Evolutionary conservation across 768 basidiomycete genomes (phyloP).

Genomic region (Podaxis sp.): DNA sequence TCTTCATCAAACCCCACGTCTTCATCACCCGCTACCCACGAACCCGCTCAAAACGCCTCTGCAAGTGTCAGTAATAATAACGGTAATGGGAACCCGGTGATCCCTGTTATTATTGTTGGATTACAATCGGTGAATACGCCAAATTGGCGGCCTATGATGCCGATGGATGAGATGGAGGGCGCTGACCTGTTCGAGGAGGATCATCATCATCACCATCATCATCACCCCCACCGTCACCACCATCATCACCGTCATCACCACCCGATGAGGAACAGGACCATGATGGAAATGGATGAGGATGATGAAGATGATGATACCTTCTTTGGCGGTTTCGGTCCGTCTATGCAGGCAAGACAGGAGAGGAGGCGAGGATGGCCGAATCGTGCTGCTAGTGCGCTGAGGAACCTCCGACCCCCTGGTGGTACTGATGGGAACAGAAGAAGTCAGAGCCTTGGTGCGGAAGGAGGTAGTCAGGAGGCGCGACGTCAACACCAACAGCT

Average conservation of each 20-base stretch:
- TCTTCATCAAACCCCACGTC: slow-evolving; percentile 11
- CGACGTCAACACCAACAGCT: slow-evolving; percentile 5
- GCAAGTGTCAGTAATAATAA: background rate
- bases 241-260: background rate
- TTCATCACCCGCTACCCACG: slow-evolving; percentile 10
- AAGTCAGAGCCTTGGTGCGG: background rate
- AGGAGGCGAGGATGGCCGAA: slow-evolving; percentile 44
- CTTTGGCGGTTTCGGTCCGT: slow-evolving; percentile 5
- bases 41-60: slow-evolving; percentile 2
- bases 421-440: slow-evolving; percentile 1
- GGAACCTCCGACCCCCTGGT: slow-evolving; percentile 43
- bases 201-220: background rate
- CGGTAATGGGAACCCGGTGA: slow-evolving; percentile 40
- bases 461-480: slow-evolving; percentile 20
- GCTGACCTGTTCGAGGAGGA: slow-evolving; percentile 16
- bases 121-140: slow-evolving; percentile 64
- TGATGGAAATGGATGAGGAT: slow-evolving; percentile 6
- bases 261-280: slow-evolving; percentile 7
- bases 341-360: slow-evolving; percentile 6
- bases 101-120: slow-evolving; percentile 82
- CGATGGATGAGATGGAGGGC: slow-evolving; percentile 17
- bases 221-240: background rate
- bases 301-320: slow-evolving; percentile 11
- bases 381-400: slow-evolving; percentile 58
- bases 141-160: slow-evolving; percentile 23